Percentiles rank a stretch among this genome's conserved stretches.
These are phyloP conservation scores for Dysphania ambrosioides DNA, from an alignment of 148 eudicot genomes.

Conservation along the genomic window DNA sequence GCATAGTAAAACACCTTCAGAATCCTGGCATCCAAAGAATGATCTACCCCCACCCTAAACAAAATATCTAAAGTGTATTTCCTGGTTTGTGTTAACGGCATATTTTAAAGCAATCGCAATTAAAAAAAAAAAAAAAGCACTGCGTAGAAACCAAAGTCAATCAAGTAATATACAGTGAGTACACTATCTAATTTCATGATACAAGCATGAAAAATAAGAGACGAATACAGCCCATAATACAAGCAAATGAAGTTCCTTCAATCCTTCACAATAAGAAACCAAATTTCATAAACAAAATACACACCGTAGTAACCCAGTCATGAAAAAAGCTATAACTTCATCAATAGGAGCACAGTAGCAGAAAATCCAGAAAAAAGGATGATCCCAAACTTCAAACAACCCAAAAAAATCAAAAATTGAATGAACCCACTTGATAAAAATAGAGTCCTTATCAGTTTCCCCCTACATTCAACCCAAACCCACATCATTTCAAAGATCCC, in stretches of 20 bases:
- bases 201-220: too few relatives aligned
- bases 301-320: neutral
- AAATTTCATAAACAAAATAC: neutral
- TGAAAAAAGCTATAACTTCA: neutral
- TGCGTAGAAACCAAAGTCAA: too few relatives aligned
- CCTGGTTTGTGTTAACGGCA: too few relatives aligned
- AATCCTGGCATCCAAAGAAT: neutral
- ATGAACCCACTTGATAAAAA: neutral
- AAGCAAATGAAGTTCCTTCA: too few relatives aligned
- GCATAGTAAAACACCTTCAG: neutral
- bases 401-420: neutral
- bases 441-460: neutral
- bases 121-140: too few relatives aligned
- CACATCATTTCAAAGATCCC: slow-evolving; percentile 14
- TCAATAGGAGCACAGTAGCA: neutral
- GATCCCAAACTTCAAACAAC: neutral
- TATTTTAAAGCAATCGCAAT: too few relatives aligned
- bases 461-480: too few relatives aligned
- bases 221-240: too few relatives aligned
- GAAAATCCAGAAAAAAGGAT: neutral
- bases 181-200: neutral
- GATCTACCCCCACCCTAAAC: neutral
- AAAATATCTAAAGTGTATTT: neutral
- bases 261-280: too few relatives aligned
- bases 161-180: neutral